These are phyloP conservation scores for Boletus barrowsii DNA, from an alignment of 768 basidiomycete genomes.

Conservation along the genomic window DNA sequence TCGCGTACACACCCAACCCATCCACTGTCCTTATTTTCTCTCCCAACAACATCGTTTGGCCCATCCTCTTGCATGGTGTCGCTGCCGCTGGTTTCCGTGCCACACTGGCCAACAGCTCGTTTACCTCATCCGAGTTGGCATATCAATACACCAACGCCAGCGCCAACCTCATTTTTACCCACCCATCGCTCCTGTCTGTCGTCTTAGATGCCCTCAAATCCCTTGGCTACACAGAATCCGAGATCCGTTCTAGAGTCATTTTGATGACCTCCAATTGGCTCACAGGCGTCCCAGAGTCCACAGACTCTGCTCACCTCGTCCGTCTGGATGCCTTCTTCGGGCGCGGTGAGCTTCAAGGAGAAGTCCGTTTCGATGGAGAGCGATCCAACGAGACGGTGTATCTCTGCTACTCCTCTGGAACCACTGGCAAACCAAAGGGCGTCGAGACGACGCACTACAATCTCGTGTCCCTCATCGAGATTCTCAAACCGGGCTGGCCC, in stretches of 20 bases:
- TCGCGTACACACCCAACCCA: conserved; percentile 45
- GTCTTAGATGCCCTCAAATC: conserved; percentile 55
- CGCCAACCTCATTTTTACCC: conserved; percentile 60
- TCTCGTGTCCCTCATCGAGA: conserved; percentile 55
- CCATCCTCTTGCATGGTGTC: conserved; percentile 41
- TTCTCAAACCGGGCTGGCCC: conserved; percentile 46
- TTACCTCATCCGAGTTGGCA: conserved; percentile 63
- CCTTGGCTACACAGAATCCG: conserved; percentile 43
- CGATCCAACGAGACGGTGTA: conserved; percentile 57
- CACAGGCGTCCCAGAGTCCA: conserved; percentile 29
- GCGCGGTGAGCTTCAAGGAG: conserved; percentile 45
- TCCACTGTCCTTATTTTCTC: conserved; percentile 60
- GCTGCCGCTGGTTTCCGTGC: conserved; percentile 66
- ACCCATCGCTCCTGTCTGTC: conserved; percentile 57
- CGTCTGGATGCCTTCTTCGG: conserved; percentile 49
- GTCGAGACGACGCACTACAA: conserved; percentile 70
- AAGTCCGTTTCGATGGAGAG: conserved; percentile 54
- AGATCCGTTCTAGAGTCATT: conserved; percentile 54
- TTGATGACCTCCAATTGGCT: conserved; percentile 52
- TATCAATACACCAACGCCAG: conserved; percentile 70
- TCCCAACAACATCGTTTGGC: conserved; percentile 62
- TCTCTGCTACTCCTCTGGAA: conserved; percentile 66
- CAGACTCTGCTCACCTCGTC: conserved; percentile 35
- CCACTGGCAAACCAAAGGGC: conserved; percentile 78
- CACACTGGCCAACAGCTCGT: conserved; percentile 73